Conservation (phyloP, 768 basidiomycete species). For the Suillus brevipes region DNA sequence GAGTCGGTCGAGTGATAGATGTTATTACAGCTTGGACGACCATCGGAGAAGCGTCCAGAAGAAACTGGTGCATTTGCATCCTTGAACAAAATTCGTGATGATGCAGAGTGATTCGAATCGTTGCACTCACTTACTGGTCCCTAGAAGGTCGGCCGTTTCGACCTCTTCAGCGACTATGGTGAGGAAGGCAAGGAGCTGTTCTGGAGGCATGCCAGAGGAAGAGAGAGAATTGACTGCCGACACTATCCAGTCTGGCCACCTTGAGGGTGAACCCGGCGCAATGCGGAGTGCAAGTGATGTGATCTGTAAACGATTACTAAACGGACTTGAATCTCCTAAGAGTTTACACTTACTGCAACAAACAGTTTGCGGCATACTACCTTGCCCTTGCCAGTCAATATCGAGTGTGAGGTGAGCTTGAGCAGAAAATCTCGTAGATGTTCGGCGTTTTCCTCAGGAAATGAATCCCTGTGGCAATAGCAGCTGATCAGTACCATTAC, state of each 20-base stretch:
- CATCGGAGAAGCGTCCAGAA: constrained; percentile 67
- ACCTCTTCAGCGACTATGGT: constrained; percentile 86
- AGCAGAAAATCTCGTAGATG: constrained; percentile 67
- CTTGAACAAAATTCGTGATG: constrained; percentile 37
- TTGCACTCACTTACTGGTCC: constrained; percentile 64
- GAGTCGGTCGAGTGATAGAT: constrained; percentile 48
- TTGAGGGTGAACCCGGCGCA: constrained; percentile 53
- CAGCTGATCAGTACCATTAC: constrained; percentile 7
- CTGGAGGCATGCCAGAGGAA: constrained; percentile 53
- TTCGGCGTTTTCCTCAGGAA: constrained; percentile 61
- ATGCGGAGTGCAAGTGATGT: constrained; percentile 73
- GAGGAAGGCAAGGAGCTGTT: constrained; percentile 71
- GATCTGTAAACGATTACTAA: constrained; percentile 41
- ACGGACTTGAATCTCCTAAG: not conserved
- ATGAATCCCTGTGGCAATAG: constrained; percentile 57
- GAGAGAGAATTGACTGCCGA: constrained; percentile 64
- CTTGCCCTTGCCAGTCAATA: constrained; percentile 56
- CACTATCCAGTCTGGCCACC: constrained; percentile 78
- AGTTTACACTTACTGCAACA: constrained; percentile 62
- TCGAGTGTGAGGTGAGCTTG: constrained; percentile 66
- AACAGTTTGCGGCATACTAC: constrained; percentile 85
- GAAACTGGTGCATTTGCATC: constrained; percentile 60
- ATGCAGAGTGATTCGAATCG: not conserved
- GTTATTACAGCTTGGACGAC: constrained; percentile 67
- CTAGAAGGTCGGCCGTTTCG: constrained; percentile 70